phyloP scores from a whole-genome alignment of 176 grass and related monocot genomes.

The Juncus effusus region DNA sequence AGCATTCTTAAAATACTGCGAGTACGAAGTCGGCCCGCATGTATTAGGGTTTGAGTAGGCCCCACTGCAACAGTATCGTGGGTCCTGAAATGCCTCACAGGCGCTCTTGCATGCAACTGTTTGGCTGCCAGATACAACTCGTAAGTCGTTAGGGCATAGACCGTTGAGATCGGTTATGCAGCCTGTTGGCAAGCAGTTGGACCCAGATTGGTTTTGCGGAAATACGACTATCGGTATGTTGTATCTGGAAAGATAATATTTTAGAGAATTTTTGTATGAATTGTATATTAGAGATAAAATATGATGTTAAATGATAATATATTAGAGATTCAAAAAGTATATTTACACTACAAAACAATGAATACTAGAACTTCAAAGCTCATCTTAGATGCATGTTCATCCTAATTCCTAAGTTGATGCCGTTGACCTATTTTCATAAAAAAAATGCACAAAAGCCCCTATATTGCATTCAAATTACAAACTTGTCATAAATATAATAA shows the following conservation, averaged over 20 bases:
- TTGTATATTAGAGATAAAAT: too few species aligned
- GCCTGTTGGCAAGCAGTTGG: conserved; percentile 32
- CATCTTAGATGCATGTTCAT: too few species aligned
- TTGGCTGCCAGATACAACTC: neutral
- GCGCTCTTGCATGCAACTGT: conserved; percentile 51
- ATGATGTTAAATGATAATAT: too few species aligned
- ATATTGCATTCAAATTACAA: too few species aligned
- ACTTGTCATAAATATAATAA: too few species aligned
- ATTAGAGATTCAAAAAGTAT: too few species aligned
- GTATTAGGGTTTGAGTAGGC: conserved; percentile 38
- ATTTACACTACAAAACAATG: too few species aligned
- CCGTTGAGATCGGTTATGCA: conserved; percentile 44
- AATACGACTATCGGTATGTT: conserved; percentile 42
- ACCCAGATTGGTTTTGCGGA: conserved; percentile 6
- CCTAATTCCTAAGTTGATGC: too few species aligned
- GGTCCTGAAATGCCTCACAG: conserved; percentile 56
- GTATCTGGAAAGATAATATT: conserved; percentile 15
- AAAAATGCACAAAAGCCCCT: too few species aligned
- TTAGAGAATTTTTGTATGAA: too few species aligned
- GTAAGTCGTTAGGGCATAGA: conserved; percentile 42
- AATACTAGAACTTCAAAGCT: too few species aligned
- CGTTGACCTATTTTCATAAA: too few species aligned
- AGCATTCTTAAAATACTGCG: conserved; percentile 45
- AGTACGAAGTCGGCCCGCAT: conserved; percentile 47
- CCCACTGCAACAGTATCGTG: conserved; percentile 57